Base-by-base conservation (phyloP, 2,329 filamentous ascomycete species). In the Colletotrichum horii region DNA sequence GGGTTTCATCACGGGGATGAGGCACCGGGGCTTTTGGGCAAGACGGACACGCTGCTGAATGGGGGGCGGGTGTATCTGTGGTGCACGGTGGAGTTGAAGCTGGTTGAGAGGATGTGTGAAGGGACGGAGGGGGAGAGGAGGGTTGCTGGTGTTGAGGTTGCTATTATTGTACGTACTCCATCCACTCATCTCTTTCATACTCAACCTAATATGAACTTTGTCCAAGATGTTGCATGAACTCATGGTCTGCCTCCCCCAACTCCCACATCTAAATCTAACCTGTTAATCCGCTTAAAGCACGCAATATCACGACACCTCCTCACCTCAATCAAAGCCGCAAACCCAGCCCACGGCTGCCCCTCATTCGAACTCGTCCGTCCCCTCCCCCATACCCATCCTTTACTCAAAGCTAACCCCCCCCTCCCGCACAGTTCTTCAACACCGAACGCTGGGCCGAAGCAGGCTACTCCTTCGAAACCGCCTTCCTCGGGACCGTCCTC, bases 391-490 rank as follows among this genome's bases (percentile, higher is more conserved):
- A 1, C 16, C 16, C n/a, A 32, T 22, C n/a, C 3, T n/a, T 4
- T 9, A 36, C 28, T 9, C 30, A 8, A 26, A 36, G 15, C 48
- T 67, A 2, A 30, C 9, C 28, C 28, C 28, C 28, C 6, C 28
- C 28, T 28, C 28, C 12, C 4, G n/a, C 24, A 8, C 28, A 75
- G 72, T 75, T 71, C n/a, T 75, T 43, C 61, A 30, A 71, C 15
- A 62, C 66, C 11, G 61, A 75, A 9, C 66, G 30, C n/a, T 71
- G 68, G 68, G 61, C 60, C 14, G 72, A 75, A 38, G 68, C 72
- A 8, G 72, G 72, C 24, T 36, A 28, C 24, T 75, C 72, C 12
- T 71, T 71, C 24, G 72, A 75, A 32, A 52, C 28, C 3, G 19
- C 48, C 15, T 34, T 75, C 19, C 71, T 71, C n/a, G 72, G 72